phyloP scores from a whole-genome alignment of 2,329 filamentous ascomycete species.

The Epichloe elymi region DNA sequence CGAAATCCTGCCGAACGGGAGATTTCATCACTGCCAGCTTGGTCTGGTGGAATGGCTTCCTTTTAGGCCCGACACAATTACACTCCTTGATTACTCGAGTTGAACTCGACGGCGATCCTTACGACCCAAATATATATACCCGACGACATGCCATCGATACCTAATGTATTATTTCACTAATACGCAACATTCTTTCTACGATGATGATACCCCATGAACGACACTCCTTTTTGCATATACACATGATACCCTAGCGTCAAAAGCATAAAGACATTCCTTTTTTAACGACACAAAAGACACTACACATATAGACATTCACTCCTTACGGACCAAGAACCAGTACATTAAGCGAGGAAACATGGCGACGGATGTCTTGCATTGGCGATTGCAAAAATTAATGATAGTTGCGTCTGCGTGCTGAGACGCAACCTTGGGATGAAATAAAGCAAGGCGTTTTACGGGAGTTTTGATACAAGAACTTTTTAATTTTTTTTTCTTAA shows the following conservation, averaged over 20 bases:
- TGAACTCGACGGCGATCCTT: constrained; percentile 21
- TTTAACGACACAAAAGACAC: constrained; percentile 10
- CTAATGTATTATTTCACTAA: constrained; percentile 17
- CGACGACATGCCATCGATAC: constrained; percentile 6
- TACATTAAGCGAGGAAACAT: constrained; percentile 4
- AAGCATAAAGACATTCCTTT: constrained; percentile 33
- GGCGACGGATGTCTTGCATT: constrained; percentile 5
- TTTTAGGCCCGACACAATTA: neutral
- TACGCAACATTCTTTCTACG: constrained; percentile 22
- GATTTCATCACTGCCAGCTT: neutral
- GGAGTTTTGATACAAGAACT: neutral
- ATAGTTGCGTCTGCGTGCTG: neutral
- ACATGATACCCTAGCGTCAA: constrained; percentile 8
- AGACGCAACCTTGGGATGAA: neutral
- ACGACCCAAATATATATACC: constrained; percentile 3
- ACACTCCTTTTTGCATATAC: constrained; percentile 3
- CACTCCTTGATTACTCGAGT: constrained; percentile 10
- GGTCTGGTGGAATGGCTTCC: neutral
- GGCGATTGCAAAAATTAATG: neutral
- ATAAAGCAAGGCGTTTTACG: constrained; percentile 2
- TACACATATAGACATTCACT: constrained; percentile 6
- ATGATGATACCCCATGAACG: constrained; percentile 16
- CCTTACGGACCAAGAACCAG: constrained; percentile 7
- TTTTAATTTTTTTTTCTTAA: neutral
- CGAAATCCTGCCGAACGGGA: constrained; percentile 10